Conservation (phyloP, 345 rosid genomes). For the Mallotus nudiflorus region DNA sequence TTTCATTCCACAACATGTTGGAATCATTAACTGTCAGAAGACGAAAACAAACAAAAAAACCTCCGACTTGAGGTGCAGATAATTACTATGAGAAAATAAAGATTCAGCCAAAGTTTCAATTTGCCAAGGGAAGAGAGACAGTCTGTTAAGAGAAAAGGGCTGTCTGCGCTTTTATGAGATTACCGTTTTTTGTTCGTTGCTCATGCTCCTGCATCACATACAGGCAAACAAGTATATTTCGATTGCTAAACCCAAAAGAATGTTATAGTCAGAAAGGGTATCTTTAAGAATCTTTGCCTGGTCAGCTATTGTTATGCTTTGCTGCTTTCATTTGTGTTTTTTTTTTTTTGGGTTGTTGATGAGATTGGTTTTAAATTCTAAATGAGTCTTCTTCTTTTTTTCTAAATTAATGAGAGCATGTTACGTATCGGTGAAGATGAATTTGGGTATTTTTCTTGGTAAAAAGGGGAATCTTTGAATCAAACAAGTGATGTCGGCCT, state of each 20-base stretch:
- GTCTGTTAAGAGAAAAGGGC: neutral
- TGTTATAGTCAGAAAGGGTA: neutral
- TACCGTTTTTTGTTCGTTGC: neutral
- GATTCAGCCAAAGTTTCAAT: neutral
- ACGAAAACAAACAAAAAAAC: neutral
- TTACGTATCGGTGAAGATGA: neutral
- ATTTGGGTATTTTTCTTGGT: neutral
- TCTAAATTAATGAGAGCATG: neutral
- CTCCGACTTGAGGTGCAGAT: neutral
- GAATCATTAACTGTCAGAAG: neutral
- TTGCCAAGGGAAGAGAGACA: neutral
- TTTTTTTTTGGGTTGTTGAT: neutral
- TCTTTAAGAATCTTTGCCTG: conserved; percentile 12
- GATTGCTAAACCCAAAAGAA: neutral
- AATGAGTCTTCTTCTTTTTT: neutral
- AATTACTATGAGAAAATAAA: conserved; percentile 1
- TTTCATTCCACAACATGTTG: neutral
- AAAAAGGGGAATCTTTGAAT: conserved; percentile 26
- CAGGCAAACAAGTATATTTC: neutral
- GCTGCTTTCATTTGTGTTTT: neutral
- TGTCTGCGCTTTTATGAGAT: neutral
- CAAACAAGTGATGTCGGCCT: conserved; percentile 23
- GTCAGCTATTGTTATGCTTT: neutral
- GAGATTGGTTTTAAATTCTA: neutral
- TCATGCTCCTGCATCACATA: neutral